A percentile compares a stretch with the other conserved stretches of the same genome.
Evolutionary conservation across 768 basidiomycete species (phyloP).

Genomic region (Crassisporium funariophilum): DNA sequence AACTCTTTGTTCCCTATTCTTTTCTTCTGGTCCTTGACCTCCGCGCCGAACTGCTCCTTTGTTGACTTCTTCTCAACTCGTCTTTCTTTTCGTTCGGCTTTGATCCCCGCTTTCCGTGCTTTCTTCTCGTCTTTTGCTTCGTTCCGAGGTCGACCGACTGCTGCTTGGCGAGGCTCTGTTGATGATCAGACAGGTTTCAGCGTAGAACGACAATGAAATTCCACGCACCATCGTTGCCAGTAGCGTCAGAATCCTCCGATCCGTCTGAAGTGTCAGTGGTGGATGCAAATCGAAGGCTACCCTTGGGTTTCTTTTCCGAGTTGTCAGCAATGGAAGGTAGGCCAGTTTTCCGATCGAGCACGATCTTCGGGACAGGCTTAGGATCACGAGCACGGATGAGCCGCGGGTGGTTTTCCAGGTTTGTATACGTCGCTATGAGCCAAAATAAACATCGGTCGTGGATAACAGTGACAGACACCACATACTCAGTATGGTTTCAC

Average conservation of each 20-base stretch:
- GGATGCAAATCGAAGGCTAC: conserved; percentile 14
- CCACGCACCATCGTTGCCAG: conserved; percentile 23
- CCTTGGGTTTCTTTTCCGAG: conserved; percentile 11
- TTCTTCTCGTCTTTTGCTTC: conserved; percentile 80
- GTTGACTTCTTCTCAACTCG: conserved; percentile 67
- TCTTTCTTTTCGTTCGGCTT: conserved; percentile 63
- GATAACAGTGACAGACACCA: conserved; percentile 12
- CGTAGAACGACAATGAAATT: background rate
- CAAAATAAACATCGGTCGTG: conserved; percentile 9
- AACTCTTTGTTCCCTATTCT: conserved; percentile 47
- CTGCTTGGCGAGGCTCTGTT: conserved; percentile 36
- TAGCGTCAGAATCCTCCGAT: conserved; percentile 32
- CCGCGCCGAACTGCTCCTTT: conserved; percentile 63
- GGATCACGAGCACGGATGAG: conserved; percentile 71
- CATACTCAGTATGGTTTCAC: conserved; percentile 92
- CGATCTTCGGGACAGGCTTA: conserved; percentile 61
- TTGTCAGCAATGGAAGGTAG: conserved; percentile 57
- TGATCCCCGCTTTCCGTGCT: conserved; percentile 69
- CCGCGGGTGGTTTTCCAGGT: conserved; percentile 94
- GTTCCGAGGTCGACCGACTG: conserved; percentile 68
- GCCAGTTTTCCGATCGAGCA: conserved; percentile 75
- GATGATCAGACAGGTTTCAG: background rate
- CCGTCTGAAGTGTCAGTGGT: conserved; percentile 26
- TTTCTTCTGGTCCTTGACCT: conserved; percentile 63
- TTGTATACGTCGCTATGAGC: conserved; percentile 88